phyloP scores from a whole-genome alignment of 2,329 filamentous ascomycete species.

The Talaromyces piceae region DNA sequence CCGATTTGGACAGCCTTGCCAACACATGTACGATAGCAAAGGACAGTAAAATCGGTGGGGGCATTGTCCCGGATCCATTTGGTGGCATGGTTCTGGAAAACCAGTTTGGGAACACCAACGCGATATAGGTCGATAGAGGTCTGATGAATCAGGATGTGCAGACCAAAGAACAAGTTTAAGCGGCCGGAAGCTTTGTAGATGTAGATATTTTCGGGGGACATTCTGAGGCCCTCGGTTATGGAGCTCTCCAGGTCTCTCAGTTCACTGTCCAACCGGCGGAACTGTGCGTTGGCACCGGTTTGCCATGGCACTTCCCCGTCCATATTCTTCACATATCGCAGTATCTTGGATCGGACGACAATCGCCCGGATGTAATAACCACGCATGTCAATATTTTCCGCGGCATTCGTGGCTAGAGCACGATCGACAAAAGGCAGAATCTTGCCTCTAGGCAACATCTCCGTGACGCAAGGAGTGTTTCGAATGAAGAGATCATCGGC shows the following conservation, averaged over 20 bases:
- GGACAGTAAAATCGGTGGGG: slow-evolving; percentile 1
- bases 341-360: slow-evolving; percentile 6
- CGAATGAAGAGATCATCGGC: slow-evolving; percentile 23
- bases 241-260: slow-evolving; percentile 2
- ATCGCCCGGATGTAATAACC: slow-evolving; percentile 4
- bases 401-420: not conserved
- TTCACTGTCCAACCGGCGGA: not conserved
- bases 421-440: slow-evolving; percentile 4
- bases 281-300: not conserved
- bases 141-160: slow-evolving; percentile 5
- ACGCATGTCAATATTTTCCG: slow-evolving; percentile 5
- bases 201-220: slow-evolving; percentile 6
- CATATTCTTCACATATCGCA: slow-evolving; percentile 4
- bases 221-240: slow-evolving; percentile 2
- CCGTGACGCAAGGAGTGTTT: slow-evolving; percentile 22
- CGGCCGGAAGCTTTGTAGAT: slow-evolving; percentile 7
- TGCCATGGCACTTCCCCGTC: slow-evolving; percentile 4
- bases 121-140: slow-evolving; percentile 6
- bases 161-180: slow-evolving; percentile 4
- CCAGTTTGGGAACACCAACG: slow-evolving; percentile 1
- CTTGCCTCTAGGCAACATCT: slow-evolving; percentile 14
- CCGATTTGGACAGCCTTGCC: slow-evolving; percentile 3
- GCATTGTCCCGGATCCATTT: slow-evolving; percentile 4
- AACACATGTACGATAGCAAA: slow-evolving; percentile 6
- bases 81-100: not conserved